These are phyloP conservation scores for Herpetomonas muscarum DNA, from an alignment of 208 protist genomes.

Conservation along the genomic window DNA sequence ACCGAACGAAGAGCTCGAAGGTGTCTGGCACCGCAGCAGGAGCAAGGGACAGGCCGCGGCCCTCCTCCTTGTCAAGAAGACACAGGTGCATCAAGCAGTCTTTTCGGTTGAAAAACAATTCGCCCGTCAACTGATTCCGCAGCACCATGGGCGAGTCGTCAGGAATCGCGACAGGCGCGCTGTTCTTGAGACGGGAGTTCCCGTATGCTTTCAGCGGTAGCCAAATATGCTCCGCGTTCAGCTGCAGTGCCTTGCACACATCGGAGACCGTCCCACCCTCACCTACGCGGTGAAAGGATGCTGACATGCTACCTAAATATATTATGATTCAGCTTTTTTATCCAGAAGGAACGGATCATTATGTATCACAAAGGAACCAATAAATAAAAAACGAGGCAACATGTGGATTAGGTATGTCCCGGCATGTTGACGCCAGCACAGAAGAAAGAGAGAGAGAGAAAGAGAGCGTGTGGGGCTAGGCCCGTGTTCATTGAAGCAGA, in stretches of 20 bases:
- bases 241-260: no score
- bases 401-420: not conserved
- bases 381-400: conserved; percentile 6
- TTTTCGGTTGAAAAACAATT: conserved; percentile 18
- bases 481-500: not conserved
- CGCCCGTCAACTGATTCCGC: conserved; percentile 23
- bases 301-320: no score
- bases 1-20: conserved; percentile 57
- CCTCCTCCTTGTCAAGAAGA: conserved; percentile 16
- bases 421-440: no score
- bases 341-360: not conserved
- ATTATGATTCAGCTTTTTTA: no score
- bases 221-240: no score
- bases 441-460: not conserved
- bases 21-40: conserved; percentile 21
- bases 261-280: no score
- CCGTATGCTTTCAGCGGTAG: conserved; percentile 34
- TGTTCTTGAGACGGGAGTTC: conserved; percentile 11
- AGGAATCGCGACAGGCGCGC: conserved; percentile 25
- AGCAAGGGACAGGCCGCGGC: conserved; percentile 18
- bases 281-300: no score
- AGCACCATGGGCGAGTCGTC: conserved; percentile 37
- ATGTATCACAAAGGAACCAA: not conserved
- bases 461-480: not conserved
- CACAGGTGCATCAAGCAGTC: conserved; percentile 29